Evolutionary conservation across 2,329 filamentous ascomycete genomes (phyloP), one percentile per base, ranked within the genome.

Genomic region (Monosporascus sp.): DNA sequence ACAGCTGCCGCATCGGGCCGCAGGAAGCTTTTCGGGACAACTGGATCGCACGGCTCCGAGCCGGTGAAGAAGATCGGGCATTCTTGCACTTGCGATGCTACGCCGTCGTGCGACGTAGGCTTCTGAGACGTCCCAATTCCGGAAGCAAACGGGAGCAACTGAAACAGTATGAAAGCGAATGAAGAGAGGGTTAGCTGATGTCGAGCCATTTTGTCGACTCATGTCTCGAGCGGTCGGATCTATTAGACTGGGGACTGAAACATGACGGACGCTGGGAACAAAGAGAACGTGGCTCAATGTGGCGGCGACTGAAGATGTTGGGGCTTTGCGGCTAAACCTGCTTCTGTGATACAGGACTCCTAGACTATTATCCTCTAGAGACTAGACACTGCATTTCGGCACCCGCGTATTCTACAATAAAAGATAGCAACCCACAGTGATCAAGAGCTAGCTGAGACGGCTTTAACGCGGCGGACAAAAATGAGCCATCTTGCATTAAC

Each of bases 21-120:
- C 11, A 65, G 48, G 52, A 66, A 66, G 44, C 62, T 62, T 24
- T 54, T 55, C 3, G 62, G 62, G 16, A 54, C 54, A n/a, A 60
- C 53, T 41, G 62, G 62, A 51, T 65, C 60, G 49, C 64, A 67
- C 53, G 22, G 51, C 47, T 55, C 54, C 3, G 31, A 27, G 27
- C 49, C 35, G 7, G 55, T 49, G 37, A 58, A 62, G 58, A 65
- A 64, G 38, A 67, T 46, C 11, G 61, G 54, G 43, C 60, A 63
- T 56, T 62, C 60, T 45, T 54, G 51, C 27, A 48, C 24, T 47
- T 51, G 44, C 5, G 51, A 52, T 19, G 58, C 44, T 41, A 43
- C 6, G 22, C 3, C 4, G 20, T 20, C 17, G 19, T 24, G 17
- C 40, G 19, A 20, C 9, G 40, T 14, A 5, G 40, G 40, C 8